phyloP scores from a whole-genome alignment of 2,329 filamentous ascomycete species.

The Sarocladium brachiariae region DNA sequence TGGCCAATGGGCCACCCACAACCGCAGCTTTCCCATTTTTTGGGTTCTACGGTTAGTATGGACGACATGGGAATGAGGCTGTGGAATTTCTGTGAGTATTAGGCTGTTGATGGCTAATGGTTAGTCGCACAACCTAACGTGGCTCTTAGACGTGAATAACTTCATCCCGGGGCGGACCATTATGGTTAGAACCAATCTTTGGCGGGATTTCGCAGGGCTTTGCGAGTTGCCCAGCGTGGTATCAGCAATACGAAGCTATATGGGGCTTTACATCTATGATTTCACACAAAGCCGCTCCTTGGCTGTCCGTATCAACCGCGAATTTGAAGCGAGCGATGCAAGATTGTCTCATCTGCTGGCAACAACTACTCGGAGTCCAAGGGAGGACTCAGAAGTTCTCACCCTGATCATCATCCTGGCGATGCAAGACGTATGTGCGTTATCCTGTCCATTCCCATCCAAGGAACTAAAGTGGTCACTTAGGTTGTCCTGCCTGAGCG shows the following conservation, averaged over 20 bases:
- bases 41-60: constrained; percentile 21
- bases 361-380: constrained; percentile 9
- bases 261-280: constrained; percentile 35
- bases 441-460: not conserved
- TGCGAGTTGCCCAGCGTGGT: constrained; percentile 26
- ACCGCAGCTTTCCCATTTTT: not conserved
- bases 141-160: constrained; percentile 26
- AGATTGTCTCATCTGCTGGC: constrained; percentile 23
- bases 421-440: constrained; percentile 30
- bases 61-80: constrained; percentile 26
- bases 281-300: constrained; percentile 23
- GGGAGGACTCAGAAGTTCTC: constrained; percentile 25
- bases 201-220: constrained; percentile 34
- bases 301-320: constrained; percentile 25
- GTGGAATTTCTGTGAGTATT: constrained; percentile 28
- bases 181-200: constrained; percentile 30
- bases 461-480: not conserved
- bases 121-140: not conserved
- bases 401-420: constrained; percentile 31
- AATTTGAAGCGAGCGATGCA: constrained; percentile 23
- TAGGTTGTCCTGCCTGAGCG: constrained; percentile 31
- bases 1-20: not conserved
- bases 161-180: constrained; percentile 35
- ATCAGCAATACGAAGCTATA: constrained; percentile 32
- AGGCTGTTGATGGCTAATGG: not conserved